phyloP scores from a whole-genome alignment of 2,329 filamentous ascomycete species.

The Colletotrichum agaves region DNA sequence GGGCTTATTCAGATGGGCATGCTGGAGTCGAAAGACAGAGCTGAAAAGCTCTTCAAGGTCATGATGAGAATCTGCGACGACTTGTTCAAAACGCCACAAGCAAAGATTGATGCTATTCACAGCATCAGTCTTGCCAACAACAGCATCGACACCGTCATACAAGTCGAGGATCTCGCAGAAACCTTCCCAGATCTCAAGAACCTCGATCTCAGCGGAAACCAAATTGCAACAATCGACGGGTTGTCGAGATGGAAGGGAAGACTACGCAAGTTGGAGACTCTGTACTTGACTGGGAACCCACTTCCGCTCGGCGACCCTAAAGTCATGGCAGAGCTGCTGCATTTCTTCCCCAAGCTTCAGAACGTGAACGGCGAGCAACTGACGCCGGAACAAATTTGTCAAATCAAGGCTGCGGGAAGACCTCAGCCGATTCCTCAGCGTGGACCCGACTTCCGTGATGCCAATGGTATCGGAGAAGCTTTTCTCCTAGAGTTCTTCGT shows the following conservation, averaged over 20 bases:
- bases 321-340: conserved; percentile 75
- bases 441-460: conserved; percentile 78
- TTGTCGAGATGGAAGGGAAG: conserved; percentile 82
- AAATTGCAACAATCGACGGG: conserved; percentile 73
- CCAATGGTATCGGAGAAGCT: conserved; percentile 76
- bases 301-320: conserved; percentile 69
- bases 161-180: conserved; percentile 79
- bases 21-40: conserved; percentile 75
- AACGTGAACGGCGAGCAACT: conserved; percentile 81
- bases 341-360: conserved; percentile 85
- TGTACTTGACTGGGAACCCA: conserved; percentile 83
- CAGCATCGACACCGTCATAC: conserved; percentile 75
- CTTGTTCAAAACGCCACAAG: conserved; percentile 76
- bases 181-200: conserved; percentile 89
- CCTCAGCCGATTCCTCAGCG: conserved; percentile 70
- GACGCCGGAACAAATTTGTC: conserved; percentile 74
- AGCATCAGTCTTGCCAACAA: conserved; percentile 88
- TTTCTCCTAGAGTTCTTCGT: conserved; percentile 81
- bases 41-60: conserved; percentile 90
- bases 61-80: conserved; percentile 88
- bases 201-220: conserved; percentile 88
- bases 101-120: conserved; percentile 81
- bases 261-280: conserved; percentile 81
- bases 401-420: conserved; percentile 59
- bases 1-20: conserved; percentile 79